Percentiles rank a stretch among this genome's conserved stretches.
Conservation (phyloP, 495 filamentous ascomycete species). For the Lophiotrema nucula region DNA sequence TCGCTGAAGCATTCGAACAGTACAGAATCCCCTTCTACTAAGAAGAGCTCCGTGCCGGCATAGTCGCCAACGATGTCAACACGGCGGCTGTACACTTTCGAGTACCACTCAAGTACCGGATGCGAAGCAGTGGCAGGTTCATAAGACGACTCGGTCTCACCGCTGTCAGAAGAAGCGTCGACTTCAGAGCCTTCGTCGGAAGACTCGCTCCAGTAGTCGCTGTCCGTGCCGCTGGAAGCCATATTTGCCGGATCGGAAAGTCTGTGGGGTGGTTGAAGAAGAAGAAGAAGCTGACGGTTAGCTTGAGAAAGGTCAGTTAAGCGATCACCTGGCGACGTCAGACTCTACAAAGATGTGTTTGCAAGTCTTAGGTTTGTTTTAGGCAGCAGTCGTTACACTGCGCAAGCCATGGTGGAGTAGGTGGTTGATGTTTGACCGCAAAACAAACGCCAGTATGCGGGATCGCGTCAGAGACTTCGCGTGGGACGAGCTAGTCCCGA, state of each 20-base stretch:
- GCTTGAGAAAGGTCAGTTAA: too few relatives aligned
- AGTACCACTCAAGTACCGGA: slow-evolving; percentile 35
- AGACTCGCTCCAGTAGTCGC: neutral
- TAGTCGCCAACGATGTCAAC: slow-evolving; percentile 72
- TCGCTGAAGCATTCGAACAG: slow-evolving; percentile 61
- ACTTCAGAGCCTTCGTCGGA: slow-evolving; percentile 2
- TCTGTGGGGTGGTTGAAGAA: too few relatives aligned
- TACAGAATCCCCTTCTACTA: slow-evolving; percentile 72
- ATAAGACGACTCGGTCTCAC: too few relatives aligned
- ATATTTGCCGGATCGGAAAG: neutral
- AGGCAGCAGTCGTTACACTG: neutral
- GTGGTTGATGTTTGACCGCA: too few relatives aligned
- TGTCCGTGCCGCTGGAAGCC: slow-evolving; percentile 4
- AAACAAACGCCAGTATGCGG: too few relatives aligned
- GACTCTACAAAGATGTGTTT: too few relatives aligned
- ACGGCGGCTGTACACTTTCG: slow-evolving; percentile 32
- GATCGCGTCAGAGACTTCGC: too few relatives aligned
- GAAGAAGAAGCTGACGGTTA: too few relatives aligned
- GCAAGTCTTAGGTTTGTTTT: neutral
- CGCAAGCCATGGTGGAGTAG: neutral
- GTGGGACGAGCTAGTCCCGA: too few relatives aligned
- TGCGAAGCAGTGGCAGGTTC: neutral
- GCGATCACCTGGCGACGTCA: too few relatives aligned
- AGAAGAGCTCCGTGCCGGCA: slow-evolving; percentile 67
- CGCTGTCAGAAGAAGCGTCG: too few relatives aligned